Evolutionary conservation across 2,329 filamentous ascomycete genomes (phyloP).

Genomic region (Didymella pinodella): DNA sequence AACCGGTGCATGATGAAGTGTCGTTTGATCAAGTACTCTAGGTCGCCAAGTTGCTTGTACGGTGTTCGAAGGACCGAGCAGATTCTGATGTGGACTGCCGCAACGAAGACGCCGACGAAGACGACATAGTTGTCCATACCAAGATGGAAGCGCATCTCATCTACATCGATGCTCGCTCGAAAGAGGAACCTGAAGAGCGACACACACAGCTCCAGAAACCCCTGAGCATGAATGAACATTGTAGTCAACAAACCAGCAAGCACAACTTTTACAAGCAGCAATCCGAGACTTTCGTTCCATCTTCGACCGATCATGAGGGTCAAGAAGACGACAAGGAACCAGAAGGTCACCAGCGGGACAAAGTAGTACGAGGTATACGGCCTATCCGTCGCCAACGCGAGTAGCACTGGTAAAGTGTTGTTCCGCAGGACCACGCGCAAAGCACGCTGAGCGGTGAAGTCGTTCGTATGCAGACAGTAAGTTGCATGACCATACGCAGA

Average conservation of each 20-base stretch:
- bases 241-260: slow-evolving; percentile 55
- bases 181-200: slow-evolving; percentile 53
- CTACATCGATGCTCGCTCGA: slow-evolving; percentile 59
- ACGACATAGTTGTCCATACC: slow-evolving; percentile 63
- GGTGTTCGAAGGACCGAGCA: slow-evolving; percentile 30
- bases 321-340: slow-evolving; percentile 66
- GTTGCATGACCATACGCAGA: slow-evolving; percentile 68
- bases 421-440: slow-evolving; percentile 63
- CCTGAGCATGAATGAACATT: slow-evolving; percentile 48
- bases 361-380: slow-evolving; percentile 67
- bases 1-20: slow-evolving; percentile 26
- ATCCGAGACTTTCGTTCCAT: slow-evolving; percentile 55
- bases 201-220: slow-evolving; percentile 54
- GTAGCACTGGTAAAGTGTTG: slow-evolving; percentile 63
- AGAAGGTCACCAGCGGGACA: slow-evolving; percentile 66
- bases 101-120: slow-evolving; percentile 64
- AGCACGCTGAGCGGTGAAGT: slow-evolving; percentile 65
- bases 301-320: slow-evolving; percentile 57
- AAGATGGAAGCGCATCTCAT: slow-evolving; percentile 61
- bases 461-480: slow-evolving; percentile 64
- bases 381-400: slow-evolving; percentile 65
- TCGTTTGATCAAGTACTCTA: slow-evolving; percentile 32
- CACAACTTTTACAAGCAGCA: slow-evolving; percentile 59
- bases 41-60: slow-evolving; percentile 13
- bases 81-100: slow-evolving; percentile 50